Percentiles rank a stretch among this genome's conserved stretches.
Evolutionary conservation across 169 alveolate genomes (phyloP).

Genomic region (Eimeria maxima): DNA sequence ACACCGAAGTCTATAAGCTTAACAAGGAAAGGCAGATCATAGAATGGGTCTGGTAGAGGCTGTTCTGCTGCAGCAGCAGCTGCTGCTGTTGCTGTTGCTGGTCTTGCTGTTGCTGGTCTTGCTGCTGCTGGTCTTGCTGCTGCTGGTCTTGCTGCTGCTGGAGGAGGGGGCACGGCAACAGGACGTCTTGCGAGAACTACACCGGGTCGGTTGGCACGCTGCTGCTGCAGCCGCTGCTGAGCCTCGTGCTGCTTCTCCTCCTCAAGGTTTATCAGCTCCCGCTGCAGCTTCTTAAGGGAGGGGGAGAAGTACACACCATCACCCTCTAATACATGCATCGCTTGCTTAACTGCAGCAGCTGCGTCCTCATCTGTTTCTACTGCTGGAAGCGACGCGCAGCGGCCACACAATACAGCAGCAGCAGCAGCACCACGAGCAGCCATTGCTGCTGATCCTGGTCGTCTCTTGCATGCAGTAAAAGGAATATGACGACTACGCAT

Average conservation of each 20-base stretch:
- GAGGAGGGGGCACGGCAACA: no score
- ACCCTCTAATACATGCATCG: not conserved
- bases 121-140: not conserved
- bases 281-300: not conserved
- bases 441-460: not conserved
- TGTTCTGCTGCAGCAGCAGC: constrained; percentile 9
- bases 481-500: not conserved
- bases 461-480: not conserved
- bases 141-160: no score
- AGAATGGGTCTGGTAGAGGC: not conserved
- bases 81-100: not conserved
- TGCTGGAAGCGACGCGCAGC: no score
- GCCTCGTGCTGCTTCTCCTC: not conserved
- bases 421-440: not conserved
- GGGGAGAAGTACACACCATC: not conserved
- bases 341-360: not conserved
- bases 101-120: not conserved
- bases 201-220: not conserved
- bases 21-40: not conserved
- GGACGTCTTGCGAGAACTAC: no score
- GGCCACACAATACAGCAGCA: no score
- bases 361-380: no score
- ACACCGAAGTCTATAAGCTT: not conserved
- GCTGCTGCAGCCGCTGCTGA: not conserved
- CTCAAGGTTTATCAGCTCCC: not conserved